Percentiles rank a stretch among this genome's conserved stretches.
phyloP scores from a whole-genome alignment of 257 asterid species.

The Lantana camara region DNA sequence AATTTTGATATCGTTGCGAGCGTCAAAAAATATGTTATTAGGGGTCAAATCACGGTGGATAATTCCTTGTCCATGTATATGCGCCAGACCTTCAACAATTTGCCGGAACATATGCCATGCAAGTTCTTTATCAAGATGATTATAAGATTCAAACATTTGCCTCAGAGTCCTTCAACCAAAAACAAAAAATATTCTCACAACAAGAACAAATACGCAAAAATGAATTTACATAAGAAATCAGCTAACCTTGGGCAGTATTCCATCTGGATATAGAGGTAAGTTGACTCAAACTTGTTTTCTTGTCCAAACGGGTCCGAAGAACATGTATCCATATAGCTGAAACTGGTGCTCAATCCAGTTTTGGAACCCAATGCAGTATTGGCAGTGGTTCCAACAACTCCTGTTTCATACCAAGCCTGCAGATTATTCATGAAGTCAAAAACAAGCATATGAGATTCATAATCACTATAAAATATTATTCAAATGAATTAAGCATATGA shows the following conservation, averaged over 20 bases:
- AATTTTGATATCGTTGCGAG: slow-evolving; percentile 94
- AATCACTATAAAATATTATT: slow-evolving; percentile 13
- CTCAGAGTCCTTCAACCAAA: slow-evolving; percentile 76
- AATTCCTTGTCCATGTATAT: slow-evolving; percentile 96
- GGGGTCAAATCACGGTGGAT: slow-evolving; percentile 99
- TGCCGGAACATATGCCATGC: slow-evolving; percentile 97
- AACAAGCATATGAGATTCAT: slow-evolving; percentile 11
- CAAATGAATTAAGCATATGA: slow-evolving; percentile 15
- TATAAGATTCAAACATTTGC: slow-evolving; percentile 88
- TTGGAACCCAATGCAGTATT: slow-evolving; percentile 61
- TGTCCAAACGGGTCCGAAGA: slow-evolving; percentile 55
- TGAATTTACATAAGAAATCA: slow-evolving; percentile 8
- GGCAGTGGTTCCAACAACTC: slow-evolving; percentile 59
- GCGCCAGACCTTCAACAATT: slow-evolving; percentile 95
- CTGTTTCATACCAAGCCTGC: slow-evolving; percentile 99
- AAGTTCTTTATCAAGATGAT: slow-evolving; percentile 80
- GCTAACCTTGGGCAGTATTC: slow-evolving; percentile 95
- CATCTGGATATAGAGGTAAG: slow-evolving; percentile 96
- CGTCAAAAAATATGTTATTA: slow-evolving; percentile 89
- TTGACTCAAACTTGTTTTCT: slow-evolving; percentile 70
- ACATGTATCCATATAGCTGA: slow-evolving; percentile 63
- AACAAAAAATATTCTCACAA: slow-evolving; percentile 26
- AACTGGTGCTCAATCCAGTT: slow-evolving; percentile 68
- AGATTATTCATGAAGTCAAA: slow-evolving; percentile 27
- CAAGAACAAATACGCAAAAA: not conserved